Evolutionary conservation across 2,329 filamentous ascomycete species (phyloP).

Genomic region (Neurospora sp.): DNA sequence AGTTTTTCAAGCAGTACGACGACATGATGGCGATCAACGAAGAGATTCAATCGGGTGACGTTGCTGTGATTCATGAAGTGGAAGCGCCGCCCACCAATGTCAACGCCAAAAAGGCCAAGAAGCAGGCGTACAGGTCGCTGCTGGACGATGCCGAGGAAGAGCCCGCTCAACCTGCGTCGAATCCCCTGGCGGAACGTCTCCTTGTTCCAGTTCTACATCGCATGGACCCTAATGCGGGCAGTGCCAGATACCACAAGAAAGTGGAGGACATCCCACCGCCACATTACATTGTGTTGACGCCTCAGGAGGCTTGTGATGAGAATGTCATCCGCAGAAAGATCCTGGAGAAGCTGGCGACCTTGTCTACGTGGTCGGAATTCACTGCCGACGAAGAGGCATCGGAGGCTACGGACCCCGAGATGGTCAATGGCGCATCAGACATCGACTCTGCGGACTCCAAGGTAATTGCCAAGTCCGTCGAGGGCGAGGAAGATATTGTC

Average conservation of each 20-base stretch:
- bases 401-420: conserved; percentile 55
- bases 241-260: conserved; percentile 4
- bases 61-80: conserved; percentile 66
- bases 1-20: conserved; percentile 80
- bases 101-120: conserved; percentile 31
- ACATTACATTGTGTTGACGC: conserved; percentile 66
- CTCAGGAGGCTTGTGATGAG: conserved; percentile 57
- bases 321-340: conserved; percentile 74
- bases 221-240: conserved; percentile 24
- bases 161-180: conserved; percentile 40
- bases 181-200: conserved; percentile 54
- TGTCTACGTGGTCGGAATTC: conserved; percentile 63
- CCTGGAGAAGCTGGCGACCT: conserved; percentile 62
- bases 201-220: conserved; percentile 65
- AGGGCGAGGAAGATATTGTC: conserved; percentile 84
- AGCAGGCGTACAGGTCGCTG: conserved; percentile 32
- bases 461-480: conserved; percentile 67
- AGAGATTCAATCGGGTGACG: conserved; percentile 56
- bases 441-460: conserved; percentile 61
- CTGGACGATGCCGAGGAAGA: conserved; percentile 38
- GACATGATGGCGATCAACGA: conserved; percentile 61
- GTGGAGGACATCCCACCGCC: conserved; percentile 31
- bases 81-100: conserved; percentile 73
- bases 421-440: conserved; percentile 53
- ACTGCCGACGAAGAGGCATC: conserved; percentile 39